Evolutionary conservation across 805 yeast genomes (phyloP).

Genomic region (Saccharomyces kudriavzevii): DNA sequence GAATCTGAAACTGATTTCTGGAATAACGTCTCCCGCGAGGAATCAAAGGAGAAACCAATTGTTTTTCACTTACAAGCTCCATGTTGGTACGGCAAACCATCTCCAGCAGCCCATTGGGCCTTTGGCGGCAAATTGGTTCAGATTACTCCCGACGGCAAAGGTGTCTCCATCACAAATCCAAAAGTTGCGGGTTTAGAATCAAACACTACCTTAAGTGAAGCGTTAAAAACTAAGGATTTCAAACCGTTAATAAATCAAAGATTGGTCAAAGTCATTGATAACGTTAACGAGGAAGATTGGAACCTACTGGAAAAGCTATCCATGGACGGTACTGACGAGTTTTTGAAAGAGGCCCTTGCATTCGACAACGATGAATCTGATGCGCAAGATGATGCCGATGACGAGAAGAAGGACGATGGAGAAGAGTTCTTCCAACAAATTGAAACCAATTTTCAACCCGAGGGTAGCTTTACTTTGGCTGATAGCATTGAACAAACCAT

Average conservation of each 20-base stretch:
- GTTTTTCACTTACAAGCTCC: constrained; percentile 71
- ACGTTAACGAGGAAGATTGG: constrained; percentile 55
- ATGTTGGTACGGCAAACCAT: constrained; percentile 70
- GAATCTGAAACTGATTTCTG: constrained; percentile 71
- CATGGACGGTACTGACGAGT: constrained; percentile 40
- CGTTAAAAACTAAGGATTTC: constrained; percentile 50
- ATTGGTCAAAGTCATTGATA: constrained; percentile 34
- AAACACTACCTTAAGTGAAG: constrained; percentile 41
- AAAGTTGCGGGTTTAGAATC: constrained; percentile 33
- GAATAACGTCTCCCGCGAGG: constrained; percentile 64
- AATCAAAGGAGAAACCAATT: constrained; percentile 65
- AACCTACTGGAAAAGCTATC: constrained; percentile 46
- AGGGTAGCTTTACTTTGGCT: constrained; percentile 44
- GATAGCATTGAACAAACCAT: constrained; percentile 40
- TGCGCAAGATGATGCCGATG: constrained; percentile 13
- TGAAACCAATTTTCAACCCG: constrained; percentile 37
- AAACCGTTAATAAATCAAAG: constrained; percentile 48
- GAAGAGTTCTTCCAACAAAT: constrained; percentile 34
- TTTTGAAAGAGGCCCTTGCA: constrained; percentile 40
- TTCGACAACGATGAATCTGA: constrained; percentile 29
- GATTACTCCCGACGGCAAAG: constrained; percentile 37
- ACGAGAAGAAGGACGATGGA: constrained; percentile 21
- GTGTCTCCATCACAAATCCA: constrained; percentile 33
- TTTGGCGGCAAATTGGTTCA: constrained; percentile 84
- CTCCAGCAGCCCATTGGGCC: constrained; percentile 67